These are phyloP conservation scores for Lentinula raphanica DNA, from an alignment of 768 basidiomycete species.

Conservation along the genomic window DNA sequence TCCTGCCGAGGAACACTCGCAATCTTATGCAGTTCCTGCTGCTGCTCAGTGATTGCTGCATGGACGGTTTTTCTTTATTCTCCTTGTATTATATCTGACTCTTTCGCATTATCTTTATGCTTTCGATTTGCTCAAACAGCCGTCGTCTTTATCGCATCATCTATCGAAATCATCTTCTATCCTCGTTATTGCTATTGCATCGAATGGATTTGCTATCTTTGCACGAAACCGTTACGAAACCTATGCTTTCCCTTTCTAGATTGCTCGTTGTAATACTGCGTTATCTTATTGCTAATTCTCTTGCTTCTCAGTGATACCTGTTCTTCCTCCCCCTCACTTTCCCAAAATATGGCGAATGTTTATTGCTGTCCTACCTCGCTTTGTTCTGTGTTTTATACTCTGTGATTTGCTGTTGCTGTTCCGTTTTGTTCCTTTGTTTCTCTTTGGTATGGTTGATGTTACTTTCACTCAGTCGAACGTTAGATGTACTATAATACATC, in stretches of 20 bases:
- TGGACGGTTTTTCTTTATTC: background rate
- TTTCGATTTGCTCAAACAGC: background rate
- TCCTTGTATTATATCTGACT: background rate
- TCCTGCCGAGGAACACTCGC: constrained; percentile 20
- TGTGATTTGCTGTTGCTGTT: background rate
- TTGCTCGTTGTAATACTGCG: background rate
- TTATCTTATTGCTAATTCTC: constrained; percentile 11
- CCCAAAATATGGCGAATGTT: background rate
- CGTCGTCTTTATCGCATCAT: background rate
- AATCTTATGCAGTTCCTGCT: constrained; percentile 23
- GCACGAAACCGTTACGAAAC: background rate
- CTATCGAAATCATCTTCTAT: background rate
- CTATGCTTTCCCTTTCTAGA: background rate
- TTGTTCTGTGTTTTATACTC: background rate
- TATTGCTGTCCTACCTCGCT: background rate
- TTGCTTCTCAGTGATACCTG: background rate
- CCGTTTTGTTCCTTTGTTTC: constrained; percentile 10
- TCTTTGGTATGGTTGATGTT: constrained; percentile 10
- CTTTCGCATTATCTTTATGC: constrained; percentile 5
- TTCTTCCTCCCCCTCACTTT: background rate
- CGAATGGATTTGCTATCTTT: background rate
- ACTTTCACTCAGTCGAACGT: constrained; percentile 3
- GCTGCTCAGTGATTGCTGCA: background rate
- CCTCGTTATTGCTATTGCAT: background rate
- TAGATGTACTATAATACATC: background rate